Evolutionary conservation across 2,329 filamentous ascomycete genomes (phyloP).

Genomic region (Cucurbitaria berberidis): DNA sequence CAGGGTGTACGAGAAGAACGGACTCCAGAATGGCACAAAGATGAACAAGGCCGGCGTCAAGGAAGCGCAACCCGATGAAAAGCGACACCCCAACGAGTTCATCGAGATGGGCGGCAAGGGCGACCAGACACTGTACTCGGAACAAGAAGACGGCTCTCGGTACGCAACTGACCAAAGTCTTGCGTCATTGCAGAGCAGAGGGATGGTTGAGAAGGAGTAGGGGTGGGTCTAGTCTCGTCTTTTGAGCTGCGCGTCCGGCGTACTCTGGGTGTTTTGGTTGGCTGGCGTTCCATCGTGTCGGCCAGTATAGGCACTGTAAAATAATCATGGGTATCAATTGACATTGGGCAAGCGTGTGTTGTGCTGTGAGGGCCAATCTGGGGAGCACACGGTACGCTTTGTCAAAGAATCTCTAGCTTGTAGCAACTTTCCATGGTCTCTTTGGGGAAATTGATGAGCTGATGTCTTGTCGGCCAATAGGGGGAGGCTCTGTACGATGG

Average conservation of each 20-base stretch:
- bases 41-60: conserved; percentile 32
- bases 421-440: background rate
- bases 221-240: background rate
- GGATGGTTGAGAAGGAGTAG: background rate
- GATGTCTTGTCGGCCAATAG: conserved; percentile 25
- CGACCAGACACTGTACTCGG: conserved; percentile 74
- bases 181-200: conserved; percentile 10
- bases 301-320: conserved; percentile 11
- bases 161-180: conserved; percentile 38
- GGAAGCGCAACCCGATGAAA: conserved; percentile 71
- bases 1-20: conserved; percentile 51
- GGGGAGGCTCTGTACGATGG: conserved; percentile 21
- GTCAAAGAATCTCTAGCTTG: background rate
- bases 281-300: conserved; percentile 11
- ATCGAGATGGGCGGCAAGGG: conserved; percentile 85
- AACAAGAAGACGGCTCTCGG: conserved; percentile 60
- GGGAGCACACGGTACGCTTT: conserved; percentile 8
- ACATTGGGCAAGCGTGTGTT: background rate
- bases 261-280: conserved; percentile 19
- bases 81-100: conserved; percentile 76
- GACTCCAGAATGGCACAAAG: conserved; percentile 27
- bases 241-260: conserved; percentile 8
- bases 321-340: conserved; percentile 12
- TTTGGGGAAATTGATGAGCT: background rate
- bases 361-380: background rate